Base-by-base conservation (phyloP, 1,139 yeast species). In the Zygosaccharomyces sapae region DNA sequence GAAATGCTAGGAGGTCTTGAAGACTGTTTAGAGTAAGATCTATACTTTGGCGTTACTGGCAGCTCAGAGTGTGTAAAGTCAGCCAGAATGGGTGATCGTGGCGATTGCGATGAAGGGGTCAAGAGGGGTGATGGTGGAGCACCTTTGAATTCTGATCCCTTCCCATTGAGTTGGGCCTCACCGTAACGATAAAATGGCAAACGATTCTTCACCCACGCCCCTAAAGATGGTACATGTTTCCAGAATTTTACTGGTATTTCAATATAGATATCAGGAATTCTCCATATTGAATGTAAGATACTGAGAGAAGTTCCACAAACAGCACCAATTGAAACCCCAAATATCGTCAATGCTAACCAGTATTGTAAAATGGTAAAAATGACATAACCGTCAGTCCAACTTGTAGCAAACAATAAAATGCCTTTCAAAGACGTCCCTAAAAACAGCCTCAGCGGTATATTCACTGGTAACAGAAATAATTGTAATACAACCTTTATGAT, bases 251-350 rank as follows among this genome's bases (percentile, higher is more conserved):
- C 33, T 4, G 55, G 48, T 22, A 54, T 22, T 18, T 58, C 59
- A 6, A 59, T 43, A 34, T 52, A 54, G 2, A 52, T 44, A 36
- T 51, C 53, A 4, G 65, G 65, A 24, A 61, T 54, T 13, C 48
- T 45, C 8, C 55, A 31, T 8, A 49, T 29, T 5, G 48, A 53
- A 45, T 62, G 64, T 1, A 58, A 13, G 4, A 51, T 3, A 9
- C 61, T 59, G 7, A 61, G 45, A 6, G 42, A 18, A 6, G 47
- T 20, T 4, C 65, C 65, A 34, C 52, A 46, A 4, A 43, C 24
- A 5, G 50, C 29, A n/a, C 65, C 65, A 7, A 58, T 35, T 5
- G 51, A 12, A 2, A 49, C 37, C 0, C 59, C 59, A 29, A 54
- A 49, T 5, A 53, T 29, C 16, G 55, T 16, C 10, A 56, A 37